phyloP scores from a whole-genome alignment of 176 grass and related monocot species.

The Aegilops bicornis region DNA sequence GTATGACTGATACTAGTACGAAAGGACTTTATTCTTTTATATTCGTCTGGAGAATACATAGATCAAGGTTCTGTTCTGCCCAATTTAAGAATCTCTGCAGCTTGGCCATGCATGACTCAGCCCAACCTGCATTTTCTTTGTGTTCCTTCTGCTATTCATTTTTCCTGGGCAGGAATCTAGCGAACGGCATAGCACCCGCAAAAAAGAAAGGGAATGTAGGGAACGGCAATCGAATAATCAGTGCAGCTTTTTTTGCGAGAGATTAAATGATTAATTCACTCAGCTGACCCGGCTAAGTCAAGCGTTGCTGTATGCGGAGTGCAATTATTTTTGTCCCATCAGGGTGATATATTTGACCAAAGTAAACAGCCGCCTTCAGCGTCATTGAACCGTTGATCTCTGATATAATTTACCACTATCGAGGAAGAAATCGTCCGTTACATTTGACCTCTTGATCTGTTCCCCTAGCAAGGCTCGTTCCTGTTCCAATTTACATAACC shows the following conservation, averaged over 20 bases:
- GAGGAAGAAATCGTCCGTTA: neutral
- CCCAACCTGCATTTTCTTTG: neutral
- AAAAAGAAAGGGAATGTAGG: too few species aligned
- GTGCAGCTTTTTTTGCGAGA: neutral
- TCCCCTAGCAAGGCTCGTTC: neutral
- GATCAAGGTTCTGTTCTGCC: neutral
- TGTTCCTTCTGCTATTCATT: neutral
- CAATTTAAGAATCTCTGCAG: neutral
- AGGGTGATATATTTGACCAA: constrained; percentile 29
- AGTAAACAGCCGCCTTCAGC: neutral
- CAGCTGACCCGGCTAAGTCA: constrained; percentile 23
- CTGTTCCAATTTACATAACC: neutral
- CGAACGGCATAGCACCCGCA: too few species aligned
- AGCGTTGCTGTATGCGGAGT: neutral
- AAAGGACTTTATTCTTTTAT: neutral
- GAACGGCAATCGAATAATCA: neutral
- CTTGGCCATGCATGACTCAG: constrained; percentile 31
- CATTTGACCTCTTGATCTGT: neutral
- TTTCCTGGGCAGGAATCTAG: neutral
- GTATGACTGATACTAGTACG: neutral
- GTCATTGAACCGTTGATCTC: neutral
- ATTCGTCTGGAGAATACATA: neutral
- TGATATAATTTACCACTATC: neutral
- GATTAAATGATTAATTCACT: too few species aligned
- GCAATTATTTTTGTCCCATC: neutral